phyloP scores from a whole-genome alignment of 345 rosid species.

The Arabidopsis arenosa region DNA sequence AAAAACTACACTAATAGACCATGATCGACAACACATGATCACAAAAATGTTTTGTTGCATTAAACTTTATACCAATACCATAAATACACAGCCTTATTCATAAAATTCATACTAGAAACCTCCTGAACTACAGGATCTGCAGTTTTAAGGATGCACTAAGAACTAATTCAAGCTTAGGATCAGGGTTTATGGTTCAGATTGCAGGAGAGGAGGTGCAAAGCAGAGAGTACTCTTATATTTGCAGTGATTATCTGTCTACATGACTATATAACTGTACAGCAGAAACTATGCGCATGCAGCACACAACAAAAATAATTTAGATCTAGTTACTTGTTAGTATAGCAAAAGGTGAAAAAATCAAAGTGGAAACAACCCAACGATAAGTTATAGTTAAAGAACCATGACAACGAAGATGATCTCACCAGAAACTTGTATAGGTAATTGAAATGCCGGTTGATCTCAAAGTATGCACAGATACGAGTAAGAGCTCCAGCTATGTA shows the following conservation, averaged over 20 bases:
- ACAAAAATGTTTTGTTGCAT: neutral
- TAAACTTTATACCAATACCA: neutral
- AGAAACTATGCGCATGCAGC: conserved; percentile 25
- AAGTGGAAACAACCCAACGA: conserved; percentile 69
- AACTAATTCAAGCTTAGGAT: conserved; percentile 25
- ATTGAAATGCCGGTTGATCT: conserved; percentile 85
- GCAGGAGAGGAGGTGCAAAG: conserved; percentile 22
- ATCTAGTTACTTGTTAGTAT: conserved; percentile 16
- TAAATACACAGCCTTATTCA: conserved; percentile 14
- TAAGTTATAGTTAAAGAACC: conserved; percentile 45
- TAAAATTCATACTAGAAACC: neutral
- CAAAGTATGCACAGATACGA: conserved; percentile 86
- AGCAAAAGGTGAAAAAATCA: conserved; percentile 24
- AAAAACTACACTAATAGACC: conserved; percentile 20
- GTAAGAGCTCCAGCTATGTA: conserved; percentile 68
- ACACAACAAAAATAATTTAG: neutral
- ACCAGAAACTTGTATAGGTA: conserved; percentile 91
- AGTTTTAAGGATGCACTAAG: conserved; percentile 13
- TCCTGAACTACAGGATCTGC: conserved; percentile 18
- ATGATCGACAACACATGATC: conserved; percentile 19
- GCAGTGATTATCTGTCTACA: conserved; percentile 1
- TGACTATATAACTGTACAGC: conserved; percentile 2
- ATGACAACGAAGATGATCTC: conserved; percentile 34
- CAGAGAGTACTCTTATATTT: neutral
- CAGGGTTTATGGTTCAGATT: conserved; percentile 21